Evolutionary conservation across 129 eudicot species (phyloP), one percentile per base, ranked within the genome.

Genomic region (Oenanthe sinensis): DNA sequence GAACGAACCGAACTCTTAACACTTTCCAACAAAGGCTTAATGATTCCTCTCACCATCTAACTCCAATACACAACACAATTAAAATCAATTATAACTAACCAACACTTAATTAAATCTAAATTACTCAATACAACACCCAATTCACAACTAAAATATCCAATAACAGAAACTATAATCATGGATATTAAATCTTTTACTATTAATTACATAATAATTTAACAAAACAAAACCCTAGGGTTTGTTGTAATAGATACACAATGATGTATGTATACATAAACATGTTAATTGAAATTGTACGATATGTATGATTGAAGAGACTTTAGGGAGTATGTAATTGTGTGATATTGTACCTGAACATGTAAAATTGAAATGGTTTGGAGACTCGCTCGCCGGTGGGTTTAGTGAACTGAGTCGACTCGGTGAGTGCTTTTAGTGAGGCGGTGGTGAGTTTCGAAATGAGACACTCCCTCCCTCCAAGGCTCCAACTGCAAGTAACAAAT

Each of bases 1-100:
- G 99, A 95, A 11, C 97, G 97, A 81, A 92, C 84, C 16, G 89
- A 88, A 79, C 89, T 90, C 43, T 81, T 84, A 48, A 87, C 86
- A 76, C 87, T 80, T 86, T 92, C 90, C 3, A 97, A 91, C 89
- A 95, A 88, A 45, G 86, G 84, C 85, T 90, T 83, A 60, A 95
- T 95, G 72, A 46, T 46, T 17, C 60, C 48, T 60, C 86, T 80
- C 85, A 80, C 84, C 99, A 94, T 90, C 79, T 78, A 28, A 42
- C 28, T 55, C 73, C 47, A 46, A 28, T 47, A 58, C 22, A 55
- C 19, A 47, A 44, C 37, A 77, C 36, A 24, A 37, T 20, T 26
- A 60, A 78, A 49, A 49, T 2, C 55, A 15, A 15, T 24, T 33
- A 28, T 24, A 2, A 20, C 16, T 20, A 43, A 73, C 22, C 22